Evolutionary conservation across 78 protist species (phyloP).

Genomic region (Guillardia theta): DNA sequence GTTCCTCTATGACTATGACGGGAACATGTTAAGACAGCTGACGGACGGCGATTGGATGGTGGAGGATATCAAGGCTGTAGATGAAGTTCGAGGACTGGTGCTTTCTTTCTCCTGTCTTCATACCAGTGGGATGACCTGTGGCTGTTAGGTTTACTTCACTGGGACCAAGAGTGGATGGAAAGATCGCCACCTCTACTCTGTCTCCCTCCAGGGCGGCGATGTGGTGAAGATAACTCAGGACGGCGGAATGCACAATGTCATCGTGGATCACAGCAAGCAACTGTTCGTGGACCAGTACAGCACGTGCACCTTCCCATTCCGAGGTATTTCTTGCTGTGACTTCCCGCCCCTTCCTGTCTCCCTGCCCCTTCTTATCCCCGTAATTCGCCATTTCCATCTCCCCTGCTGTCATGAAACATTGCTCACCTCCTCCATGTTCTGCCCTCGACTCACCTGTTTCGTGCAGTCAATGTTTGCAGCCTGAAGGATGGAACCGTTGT

Average conservation of each 20-base stretch:
- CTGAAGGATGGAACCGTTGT: not conserved
- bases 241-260: conserved; percentile 3
- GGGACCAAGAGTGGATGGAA: conserved; percentile 37
- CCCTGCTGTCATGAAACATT: too few species aligned
- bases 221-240: not conserved
- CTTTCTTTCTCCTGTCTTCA: too few species aligned
- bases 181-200: conserved; percentile 52
- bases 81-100: not conserved
- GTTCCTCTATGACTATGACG: not conserved
- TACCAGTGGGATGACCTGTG: too few species aligned
- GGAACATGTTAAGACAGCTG: not conserved
- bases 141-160: too few species aligned
- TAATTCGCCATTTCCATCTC: not conserved
- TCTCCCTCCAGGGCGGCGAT: conserved; percentile 2
- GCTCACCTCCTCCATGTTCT: too few species aligned
- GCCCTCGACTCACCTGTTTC: too few species aligned
- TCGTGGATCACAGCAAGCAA: not conserved
- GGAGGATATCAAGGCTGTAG: not conserved
- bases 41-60: conserved; percentile 54
- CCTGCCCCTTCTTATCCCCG: not conserved
- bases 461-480: not conserved
- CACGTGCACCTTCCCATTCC: not conserved
- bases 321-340: not conserved
- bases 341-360: not conserved
- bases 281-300: conserved; percentile 17